A percentile compares a stretch with the other conserved stretches of the same genome.
phyloP scores from a whole-genome alignment of 2,329 filamentous ascomycete species.

The Hypoxylon sp. region DNA sequence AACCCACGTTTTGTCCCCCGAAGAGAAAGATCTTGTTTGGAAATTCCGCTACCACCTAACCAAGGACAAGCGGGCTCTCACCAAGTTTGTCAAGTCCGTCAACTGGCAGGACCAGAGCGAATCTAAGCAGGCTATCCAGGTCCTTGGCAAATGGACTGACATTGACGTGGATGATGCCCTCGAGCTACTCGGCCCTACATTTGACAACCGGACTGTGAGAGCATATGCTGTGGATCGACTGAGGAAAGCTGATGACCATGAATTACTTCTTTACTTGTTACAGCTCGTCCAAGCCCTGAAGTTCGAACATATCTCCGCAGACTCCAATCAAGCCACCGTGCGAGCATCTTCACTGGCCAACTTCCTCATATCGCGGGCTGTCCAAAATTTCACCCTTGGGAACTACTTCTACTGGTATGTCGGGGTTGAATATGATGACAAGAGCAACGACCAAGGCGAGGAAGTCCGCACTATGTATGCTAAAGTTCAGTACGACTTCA shows the following conservation, averaged over 20 bases:
- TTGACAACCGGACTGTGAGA: constrained; percentile 88
- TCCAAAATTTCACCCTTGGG: constrained; percentile 88
- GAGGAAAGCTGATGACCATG: constrained; percentile 91
- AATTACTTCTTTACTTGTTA: constrained; percentile 89
- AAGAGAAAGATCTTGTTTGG: constrained; percentile 97
- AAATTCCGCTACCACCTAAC: constrained; percentile 96
- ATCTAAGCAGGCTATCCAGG: constrained; percentile 87
- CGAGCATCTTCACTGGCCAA: constrained; percentile 84
- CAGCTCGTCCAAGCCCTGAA: constrained; percentile 97
- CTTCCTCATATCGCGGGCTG: constrained; percentile 90
- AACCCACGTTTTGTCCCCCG: constrained; percentile 85
- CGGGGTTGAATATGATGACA: constrained; percentile 96
- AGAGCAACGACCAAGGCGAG: constrained; percentile 78
- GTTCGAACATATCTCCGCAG: constrained; percentile 81
- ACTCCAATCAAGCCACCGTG: constrained; percentile 70
- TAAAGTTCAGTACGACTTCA: constrained; percentile 95
- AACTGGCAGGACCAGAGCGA: constrained; percentile 91
- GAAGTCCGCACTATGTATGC: constrained; percentile 88
- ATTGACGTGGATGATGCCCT: constrained; percentile 97
- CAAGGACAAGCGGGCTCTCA: constrained; percentile 90
- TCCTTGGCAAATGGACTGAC: constrained; percentile 93
- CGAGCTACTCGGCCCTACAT: constrained; percentile 91
- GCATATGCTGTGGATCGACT: constrained; percentile 94
- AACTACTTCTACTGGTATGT: constrained; percentile 99
- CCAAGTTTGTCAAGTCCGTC: constrained; percentile 98